Evolutionary conservation across 257 asterid genomes (phyloP).

Genomic region (Przewalskia tangutica): DNA sequence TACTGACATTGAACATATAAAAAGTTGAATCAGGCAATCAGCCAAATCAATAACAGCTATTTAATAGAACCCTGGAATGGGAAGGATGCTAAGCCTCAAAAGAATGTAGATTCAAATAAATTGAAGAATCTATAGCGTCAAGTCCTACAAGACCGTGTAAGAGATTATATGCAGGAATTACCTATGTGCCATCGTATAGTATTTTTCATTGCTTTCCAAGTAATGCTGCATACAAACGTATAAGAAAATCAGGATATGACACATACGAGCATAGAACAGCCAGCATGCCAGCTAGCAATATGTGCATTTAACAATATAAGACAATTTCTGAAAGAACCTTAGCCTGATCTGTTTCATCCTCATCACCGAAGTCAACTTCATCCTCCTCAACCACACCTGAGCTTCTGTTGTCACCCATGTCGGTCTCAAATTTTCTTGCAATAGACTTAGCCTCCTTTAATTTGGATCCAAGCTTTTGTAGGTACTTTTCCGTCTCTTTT

Average conservation of each 20-base stretch:
- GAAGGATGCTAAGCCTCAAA: not conserved
- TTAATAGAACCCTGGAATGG: not conserved
- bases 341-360: constrained; percentile 94
- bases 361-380: constrained; percentile 54
- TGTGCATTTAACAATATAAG: not conserved
- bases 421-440: constrained; percentile 67
- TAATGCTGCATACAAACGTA: constrained; percentile 65
- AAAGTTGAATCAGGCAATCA: not conserved
- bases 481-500: constrained; percentile 95
- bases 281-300: not conserved
- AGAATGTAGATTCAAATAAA: not conserved
- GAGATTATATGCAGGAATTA: constrained; percentile 21
- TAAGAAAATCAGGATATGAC: constrained; percentile 2
- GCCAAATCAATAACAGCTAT: not conserved
- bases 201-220: constrained; percentile 98
- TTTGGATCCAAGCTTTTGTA: constrained; percentile 87
- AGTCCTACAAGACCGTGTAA: constrained; percentile 7
- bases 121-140: not conserved
- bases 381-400: constrained; percentile 43
- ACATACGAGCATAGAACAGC: constrained; percentile 7
- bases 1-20: not conserved
- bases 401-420: constrained; percentile 48
- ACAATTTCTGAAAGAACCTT: constrained; percentile 39
- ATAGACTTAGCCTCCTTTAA: constrained; percentile 75
- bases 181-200: constrained; percentile 99